A percentile compares a stretch with the other conserved stretches of the same genome.
phyloP scores from a whole-genome alignment of 2,329 filamentous ascomycete species.

The Fusarium sp. region DNA sequence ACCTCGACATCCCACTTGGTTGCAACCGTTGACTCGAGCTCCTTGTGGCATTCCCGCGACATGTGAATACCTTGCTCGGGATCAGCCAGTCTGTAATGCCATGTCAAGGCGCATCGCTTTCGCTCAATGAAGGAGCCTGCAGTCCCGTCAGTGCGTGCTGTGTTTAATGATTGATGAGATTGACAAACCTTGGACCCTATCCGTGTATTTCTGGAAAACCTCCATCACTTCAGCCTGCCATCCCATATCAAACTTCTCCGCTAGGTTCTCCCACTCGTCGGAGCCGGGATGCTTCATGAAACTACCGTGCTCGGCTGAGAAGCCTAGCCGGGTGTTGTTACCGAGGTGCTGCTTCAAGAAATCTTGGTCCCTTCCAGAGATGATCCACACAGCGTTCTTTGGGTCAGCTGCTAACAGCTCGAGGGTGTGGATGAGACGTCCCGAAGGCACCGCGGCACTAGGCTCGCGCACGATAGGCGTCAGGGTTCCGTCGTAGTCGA shows the following conservation, averaged over 20 bases:
- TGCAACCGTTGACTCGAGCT: slow-evolving; percentile 78
- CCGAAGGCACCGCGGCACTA: slow-evolving; percentile 85
- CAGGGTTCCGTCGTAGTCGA: slow-evolving; percentile 97
- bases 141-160: slow-evolving; percentile 11
- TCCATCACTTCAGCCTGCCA: slow-evolving; percentile 90
- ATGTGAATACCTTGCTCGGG: slow-evolving; percentile 84
- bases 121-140: slow-evolving; percentile 89
- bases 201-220: slow-evolving; percentile 88
- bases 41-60: slow-evolving; percentile 80
- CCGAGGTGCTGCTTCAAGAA: slow-evolving; percentile 92
- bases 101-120: slow-evolving; percentile 93
- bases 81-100: slow-evolving; percentile 95
- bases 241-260: slow-evolving; percentile 86
- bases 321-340: slow-evolving; percentile 87
- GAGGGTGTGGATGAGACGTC: slow-evolving; percentile 81
- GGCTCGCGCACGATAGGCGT: slow-evolving; percentile 96
- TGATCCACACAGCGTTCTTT: slow-evolving; percentile 95
- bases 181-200: slow-evolving; percentile 79
- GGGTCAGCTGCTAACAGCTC: slow-evolving; percentile 82
- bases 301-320: slow-evolving; percentile 96
- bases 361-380: slow-evolving; percentile 90
- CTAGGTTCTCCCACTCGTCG: slow-evolving; percentile 86
- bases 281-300: slow-evolving; percentile 86
- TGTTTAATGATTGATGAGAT: too few relatives aligned
- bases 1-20: slow-evolving; percentile 92